Base-by-base conservation (phyloP, 306 rosid species). In the Acacia acuminata region DNA sequence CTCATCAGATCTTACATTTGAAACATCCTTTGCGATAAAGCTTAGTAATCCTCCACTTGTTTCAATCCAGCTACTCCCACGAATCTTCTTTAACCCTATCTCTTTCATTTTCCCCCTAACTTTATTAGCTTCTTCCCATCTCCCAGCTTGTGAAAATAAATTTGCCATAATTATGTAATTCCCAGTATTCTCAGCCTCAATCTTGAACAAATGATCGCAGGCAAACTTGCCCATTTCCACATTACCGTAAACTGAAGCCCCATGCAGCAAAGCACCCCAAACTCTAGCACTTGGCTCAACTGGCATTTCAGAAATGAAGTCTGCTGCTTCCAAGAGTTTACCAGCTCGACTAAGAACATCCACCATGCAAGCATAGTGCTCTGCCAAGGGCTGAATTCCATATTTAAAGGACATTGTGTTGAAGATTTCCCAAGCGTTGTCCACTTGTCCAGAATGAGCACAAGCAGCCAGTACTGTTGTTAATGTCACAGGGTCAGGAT, bases 351-450 rank as follows among this genome's bases (percentile, higher is more conserved):
- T 87, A 72, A 94, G 93, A 84, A 91, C 98, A 68, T 88, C 86
- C 12, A 92, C 94, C 94, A 92, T 85, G 89, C 99, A 94, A 43
- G 97, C 97, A 87, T 92, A 92, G 82, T 96, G 98, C 90, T 96
- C 97, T 42, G 88, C 88, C 25, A 86, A 82, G 63, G 97, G 99
- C 74, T 85, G 85, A 77, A 92, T 85, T 20, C 90, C 93, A 82
- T 77, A 85, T 47, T 82, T 58, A 3, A 78, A 80, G 79, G 84
- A 84, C 94, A 92, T 89, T 3, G 72, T 27, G 51, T 90, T 70
- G 55, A 94, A 94, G 81, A 96, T 86, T 83, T 90, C 87, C 96
- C 94, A 86, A 69, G 97, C 97, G 86, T 96, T 90, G 75, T 91
- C 88, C 16, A 89, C 92, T 73, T 82, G 68, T 76, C 97, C 99